Evolutionary conservation across 2,329 filamentous ascomycete species (phyloP), one percentile per base, ranked within the genome.

Genomic region (Alternaria sp.): DNA sequence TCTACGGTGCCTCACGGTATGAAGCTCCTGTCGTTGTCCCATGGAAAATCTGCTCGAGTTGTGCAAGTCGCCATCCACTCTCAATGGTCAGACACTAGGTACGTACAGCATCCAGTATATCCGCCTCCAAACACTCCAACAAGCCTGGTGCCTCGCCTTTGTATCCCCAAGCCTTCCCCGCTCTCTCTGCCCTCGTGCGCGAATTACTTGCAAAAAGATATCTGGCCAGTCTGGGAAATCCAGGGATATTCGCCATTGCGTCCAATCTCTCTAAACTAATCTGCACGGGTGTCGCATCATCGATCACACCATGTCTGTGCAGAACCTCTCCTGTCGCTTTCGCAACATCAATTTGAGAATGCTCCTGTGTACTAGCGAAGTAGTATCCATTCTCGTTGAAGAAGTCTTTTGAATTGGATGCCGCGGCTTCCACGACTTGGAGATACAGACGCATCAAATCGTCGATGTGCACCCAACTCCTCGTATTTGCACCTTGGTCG

Each of bases 401-500:
- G 0, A 84, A 85, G 68, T 84, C 85, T 1, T 30, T 51, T 3
- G 7, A 34, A 5, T 26, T 26, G 12, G 78, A 70, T 1, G 80
- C 77, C 0, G 87, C 87, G 2, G 84, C 85, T 55, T 88, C 83
- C 0, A 85, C 82, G 0, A 91, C 78, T 5, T 81, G 72, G 3
- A 85, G 64, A 57, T 86, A 88, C 0, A 90, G 60, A 0, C 75
- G 69, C 41, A 83, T 84, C 0, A 91, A 75, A 66, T 91, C 89
- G 61, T 89, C 84, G 0, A 91, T 82, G 53, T 88, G 84, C 22
- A 79, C 77, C 75, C 77, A 78, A 54, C 85, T 84, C 83, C 86
- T 86, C 3, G 81, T 77, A 2, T 86, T 83, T 57, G 84, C 72
- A 0, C 89, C 88, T 0, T 82, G 80, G 1, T 82, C 83, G 1